These are phyloP conservation scores for Fraxinus platypoda DNA, from an alignment of 305 asterid genomes.

Conservation along the genomic window DNA sequence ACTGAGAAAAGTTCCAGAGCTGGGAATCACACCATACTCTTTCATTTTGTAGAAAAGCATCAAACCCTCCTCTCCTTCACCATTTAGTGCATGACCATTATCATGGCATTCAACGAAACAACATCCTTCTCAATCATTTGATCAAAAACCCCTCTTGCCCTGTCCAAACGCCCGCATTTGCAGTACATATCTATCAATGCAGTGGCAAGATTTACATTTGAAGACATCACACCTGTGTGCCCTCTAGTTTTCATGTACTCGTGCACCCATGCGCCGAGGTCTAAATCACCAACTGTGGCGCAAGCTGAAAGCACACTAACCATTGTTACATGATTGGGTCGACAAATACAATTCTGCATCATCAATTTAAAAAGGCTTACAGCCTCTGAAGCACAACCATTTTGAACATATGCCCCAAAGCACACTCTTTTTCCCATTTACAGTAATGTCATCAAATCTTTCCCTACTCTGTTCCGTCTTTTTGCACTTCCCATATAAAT, in stretches of 20 bases:
- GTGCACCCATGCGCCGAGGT: slow-evolving; percentile 64
- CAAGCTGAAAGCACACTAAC: slow-evolving; percentile 76
- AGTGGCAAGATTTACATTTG: slow-evolving; percentile 66
- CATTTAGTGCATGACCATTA: slow-evolving; percentile 69
- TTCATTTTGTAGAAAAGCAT: slow-evolving; percentile 46
- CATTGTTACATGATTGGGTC: slow-evolving; percentile 76
- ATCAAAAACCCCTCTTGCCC: slow-evolving; percentile 26
- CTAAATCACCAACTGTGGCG: slow-evolving; percentile 64
- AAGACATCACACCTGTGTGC: slow-evolving; percentile 34
- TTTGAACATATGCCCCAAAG: slow-evolving; percentile 55
- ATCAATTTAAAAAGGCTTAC: slow-evolving; percentile 47
- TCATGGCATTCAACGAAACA: slow-evolving; percentile 52
- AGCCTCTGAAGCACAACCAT: slow-evolving; percentile 53
- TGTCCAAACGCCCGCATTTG: slow-evolving; percentile 65
- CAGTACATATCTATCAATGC: slow-evolving; percentile 72
- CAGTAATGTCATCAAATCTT: slow-evolving; percentile 52
- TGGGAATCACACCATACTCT: slow-evolving; percentile 34
- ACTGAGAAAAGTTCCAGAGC: slow-evolving; percentile 51
- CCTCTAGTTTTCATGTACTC: slow-evolving; percentile 50
- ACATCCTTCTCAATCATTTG: background rate
- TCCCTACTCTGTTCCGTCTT: slow-evolving; percentile 48
- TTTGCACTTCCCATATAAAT: slow-evolving; percentile 59
- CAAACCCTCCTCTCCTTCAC: slow-evolving; percentile 59
- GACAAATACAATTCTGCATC: slow-evolving; percentile 40
- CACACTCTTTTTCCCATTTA: slow-evolving; percentile 49